phyloP scores from a whole-genome alignment of 768 basidiomycete genomes.

The Lactarius hengduanensis region DNA sequence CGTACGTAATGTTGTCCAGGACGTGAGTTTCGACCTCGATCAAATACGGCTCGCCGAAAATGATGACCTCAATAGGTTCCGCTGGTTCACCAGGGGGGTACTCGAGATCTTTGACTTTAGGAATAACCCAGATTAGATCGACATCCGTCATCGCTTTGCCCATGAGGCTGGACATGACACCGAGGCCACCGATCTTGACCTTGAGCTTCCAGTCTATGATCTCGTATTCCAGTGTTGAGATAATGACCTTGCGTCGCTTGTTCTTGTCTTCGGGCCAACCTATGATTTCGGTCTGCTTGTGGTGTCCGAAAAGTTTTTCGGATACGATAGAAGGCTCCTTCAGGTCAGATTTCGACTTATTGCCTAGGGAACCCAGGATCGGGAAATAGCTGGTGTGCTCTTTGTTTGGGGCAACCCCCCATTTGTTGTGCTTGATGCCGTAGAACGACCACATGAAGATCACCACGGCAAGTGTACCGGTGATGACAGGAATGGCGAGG shows the following conservation, averaged over 20 bases:
- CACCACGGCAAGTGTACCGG: conserved; percentile 75
- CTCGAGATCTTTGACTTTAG: conserved; percentile 92
- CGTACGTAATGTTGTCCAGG: conserved; percentile 93
- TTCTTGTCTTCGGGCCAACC: conserved; percentile 96
- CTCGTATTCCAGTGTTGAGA: conserved; percentile 92
- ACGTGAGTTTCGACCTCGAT: conserved; percentile 94
- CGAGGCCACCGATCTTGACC: conserved; percentile 96
- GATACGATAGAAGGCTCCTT: conserved; percentile 61
- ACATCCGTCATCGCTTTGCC: conserved; percentile 98
- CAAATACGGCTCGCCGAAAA: conserved; percentile 93
- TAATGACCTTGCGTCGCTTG: conserved; percentile 89
- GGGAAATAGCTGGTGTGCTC: conserved; percentile 81
- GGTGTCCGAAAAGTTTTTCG: conserved; percentile 65
- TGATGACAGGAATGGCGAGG: conserved; percentile 78
- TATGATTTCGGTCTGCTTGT: conserved; percentile 67
- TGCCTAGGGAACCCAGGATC: conserved; percentile 65
- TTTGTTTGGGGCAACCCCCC: conserved; percentile 77
- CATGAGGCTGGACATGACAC: conserved; percentile 98
- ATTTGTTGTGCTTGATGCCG: conserved; percentile 91
- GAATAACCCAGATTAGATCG: conserved; percentile 89
- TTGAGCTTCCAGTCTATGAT: conserved; percentile 97
- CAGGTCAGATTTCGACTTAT: conserved; percentile 67
- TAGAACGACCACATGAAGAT: conserved; percentile 97
- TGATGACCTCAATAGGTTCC: conserved; percentile 93
- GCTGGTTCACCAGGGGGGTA: conserved; percentile 90